A percentile compares a stretch with the other conserved stretches of the same genome.
phyloP scores from a whole-genome alignment of 2,329 filamentous ascomycete species.

The Fulvia fulva region DNA sequence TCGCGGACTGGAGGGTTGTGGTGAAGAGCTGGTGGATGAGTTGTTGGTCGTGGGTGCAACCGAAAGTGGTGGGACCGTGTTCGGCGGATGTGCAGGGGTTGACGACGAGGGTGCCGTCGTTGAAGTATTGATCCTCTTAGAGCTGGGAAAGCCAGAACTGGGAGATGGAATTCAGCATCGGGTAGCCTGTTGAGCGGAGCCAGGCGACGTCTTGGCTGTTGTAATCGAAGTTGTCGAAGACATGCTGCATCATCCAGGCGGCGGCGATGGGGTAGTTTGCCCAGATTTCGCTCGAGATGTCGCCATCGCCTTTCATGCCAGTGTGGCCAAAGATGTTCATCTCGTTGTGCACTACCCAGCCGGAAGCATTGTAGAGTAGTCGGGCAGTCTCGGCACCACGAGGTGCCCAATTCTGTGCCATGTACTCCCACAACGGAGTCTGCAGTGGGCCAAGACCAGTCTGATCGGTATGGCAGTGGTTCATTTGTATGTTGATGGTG shows the following conservation, averaged over 20 bases:
- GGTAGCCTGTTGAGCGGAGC: conserved; percentile 47
- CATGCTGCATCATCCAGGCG: conserved; percentile 59
- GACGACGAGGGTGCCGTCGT: conserved; percentile 52
- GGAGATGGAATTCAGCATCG: conserved; percentile 51
- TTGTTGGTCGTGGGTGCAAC: conserved; percentile 53
- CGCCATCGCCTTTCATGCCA: conserved; percentile 42
- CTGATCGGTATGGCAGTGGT: conserved; percentile 55
- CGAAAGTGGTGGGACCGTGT: conserved; percentile 50
- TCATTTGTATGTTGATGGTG: conserved; percentile 61
- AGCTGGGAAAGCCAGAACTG: conserved; percentile 56
- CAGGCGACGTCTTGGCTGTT: conserved; percentile 48
- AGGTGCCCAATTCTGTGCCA: conserved; percentile 52
- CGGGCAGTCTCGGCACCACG: conserved; percentile 52
- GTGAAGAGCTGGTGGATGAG: conserved; percentile 43
- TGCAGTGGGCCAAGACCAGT: conserved; percentile 49
- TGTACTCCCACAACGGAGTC: conserved; percentile 50
- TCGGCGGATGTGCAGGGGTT: conserved; percentile 59
- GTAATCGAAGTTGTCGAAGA: conserved; percentile 56
- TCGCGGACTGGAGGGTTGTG: conserved; percentile 25
- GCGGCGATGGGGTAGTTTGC: conserved; percentile 46
- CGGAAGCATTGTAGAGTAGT: conserved; percentile 51
- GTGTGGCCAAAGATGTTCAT: conserved; percentile 59
- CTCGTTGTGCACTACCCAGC: conserved; percentile 56
- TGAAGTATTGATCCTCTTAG: conserved; percentile 47
- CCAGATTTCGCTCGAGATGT: conserved; percentile 34